Base-by-base conservation (phyloP, 73 alveolate species). In the Paramecium primaurelia region DNA sequence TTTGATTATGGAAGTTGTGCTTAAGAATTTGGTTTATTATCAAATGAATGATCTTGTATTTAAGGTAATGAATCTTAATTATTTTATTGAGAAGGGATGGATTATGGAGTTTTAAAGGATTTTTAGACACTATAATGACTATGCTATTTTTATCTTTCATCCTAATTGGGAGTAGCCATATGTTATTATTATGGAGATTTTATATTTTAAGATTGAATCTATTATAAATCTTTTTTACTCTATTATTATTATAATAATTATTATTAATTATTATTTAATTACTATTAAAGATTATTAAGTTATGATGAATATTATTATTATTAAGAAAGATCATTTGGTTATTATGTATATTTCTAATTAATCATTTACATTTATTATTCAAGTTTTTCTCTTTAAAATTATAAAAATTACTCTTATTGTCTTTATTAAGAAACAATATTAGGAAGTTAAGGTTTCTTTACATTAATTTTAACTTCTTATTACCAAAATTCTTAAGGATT, bases 401-500 rank as follows among this genome's bases (percentile, higher is more conserved):
- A 64, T 32, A 32, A 34, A 12, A 64, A 64, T 28, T 28, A 7
- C 30, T 64, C 84, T 34, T 28, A 64, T 64, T 64, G 12, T 34
- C 28, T 64, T 12, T 28, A 64, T 64, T 64, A 26, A 14, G 84
- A 22, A 11, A 34, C 51, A 2, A 28, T 25, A 32, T 64, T 32
- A 14, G 84, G 84, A 64, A 64, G 49, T 34, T 20, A 34, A 32
- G 84, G 84, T 64, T 64, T 64, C 26, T 64, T 64, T 9, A 64
- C 47, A 26, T 64, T 64, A 9, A 64, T 64, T 64, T 64, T 64
- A 64, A 64, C 84, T 64, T 64, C 84, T 64, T 64, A 6, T 28
- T 64, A 64, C 84, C 84, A 64, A 28, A 64, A 64, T 64, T 64
- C 45, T 64, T 64, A 64, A 28, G 84, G 84, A 64, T 64, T 64